These are phyloP conservation scores for Luffa aegyptiaca DNA, from an alignment of 306 rosid genomes.

Conservation along the genomic window DNA sequence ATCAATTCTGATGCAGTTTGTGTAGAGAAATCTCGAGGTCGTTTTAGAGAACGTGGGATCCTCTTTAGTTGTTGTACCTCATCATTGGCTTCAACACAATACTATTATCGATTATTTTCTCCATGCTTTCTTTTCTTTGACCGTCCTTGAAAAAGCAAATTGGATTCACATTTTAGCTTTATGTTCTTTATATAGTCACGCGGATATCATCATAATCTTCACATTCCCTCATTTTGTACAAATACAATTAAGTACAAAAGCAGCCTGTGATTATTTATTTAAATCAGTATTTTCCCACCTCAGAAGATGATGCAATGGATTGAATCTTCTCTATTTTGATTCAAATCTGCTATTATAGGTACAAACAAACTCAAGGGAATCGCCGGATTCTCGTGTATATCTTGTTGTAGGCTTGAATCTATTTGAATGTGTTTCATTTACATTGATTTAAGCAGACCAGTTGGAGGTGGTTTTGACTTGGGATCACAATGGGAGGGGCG, in stretches of 20 bases:
- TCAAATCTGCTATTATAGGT: too few species aligned
- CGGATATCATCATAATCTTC: not conserved
- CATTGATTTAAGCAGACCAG: not conserved
- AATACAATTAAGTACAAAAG: not conserved
- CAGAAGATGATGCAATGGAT: not conserved
- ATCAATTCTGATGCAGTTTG: slow-evolving; percentile 2
- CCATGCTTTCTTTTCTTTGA: slow-evolving; percentile 1
- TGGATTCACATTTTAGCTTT: not conserved
- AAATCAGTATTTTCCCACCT: not conserved
- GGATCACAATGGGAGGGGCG: not conserved
- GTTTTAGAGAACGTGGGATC: not conserved
- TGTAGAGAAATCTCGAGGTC: not conserved
- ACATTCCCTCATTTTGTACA: not conserved
- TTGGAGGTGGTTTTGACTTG: not conserved
- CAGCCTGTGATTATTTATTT: not conserved
- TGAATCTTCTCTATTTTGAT: too few species aligned
- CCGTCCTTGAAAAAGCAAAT: not conserved
- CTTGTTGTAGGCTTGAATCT: too few species aligned
- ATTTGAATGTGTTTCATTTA: not conserved
- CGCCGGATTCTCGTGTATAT: too few species aligned
- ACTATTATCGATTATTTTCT: not conserved
- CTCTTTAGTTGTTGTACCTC: not conserved
- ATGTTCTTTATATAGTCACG: not conserved
- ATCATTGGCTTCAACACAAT: not conserved
- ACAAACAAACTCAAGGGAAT: too few species aligned